Evolutionary conservation across 257 asterid species (phyloP), one percentile per base, ranked within the genome.

Genomic region (Nicotiana tabacum): DNA sequence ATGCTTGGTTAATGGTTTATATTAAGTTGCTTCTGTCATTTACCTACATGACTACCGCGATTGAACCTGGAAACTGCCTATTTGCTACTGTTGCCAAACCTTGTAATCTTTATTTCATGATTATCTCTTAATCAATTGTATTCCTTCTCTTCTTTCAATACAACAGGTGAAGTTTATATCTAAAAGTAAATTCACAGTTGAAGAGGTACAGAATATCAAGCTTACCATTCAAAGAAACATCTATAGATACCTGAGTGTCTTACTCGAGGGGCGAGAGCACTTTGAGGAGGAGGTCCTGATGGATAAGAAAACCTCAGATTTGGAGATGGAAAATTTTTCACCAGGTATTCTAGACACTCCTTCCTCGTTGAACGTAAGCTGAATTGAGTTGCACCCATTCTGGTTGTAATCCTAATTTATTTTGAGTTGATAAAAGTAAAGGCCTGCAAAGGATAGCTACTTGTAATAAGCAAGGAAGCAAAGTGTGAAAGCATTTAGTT

Each of bases 261-360:
- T 93, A 82, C 92, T 93, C 9, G 95, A 93, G 87, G 92, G 90
- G 56, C 88, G 90, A 62, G 93, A 91, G 84, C 90, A 81, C 83
- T 90, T 90, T 82, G 97, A 93, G 88, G 94, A 91, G 60, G 93
- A 90, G 85, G 84, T 83, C 77, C 37, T 83, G 72, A 32, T 55
- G 69, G 81, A 84, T 48, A 82, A 67, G 51, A 79, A 58, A 39
- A 62, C 83, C 55, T 56, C 76, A 57, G 82, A 84, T 69, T 72
- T 62, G 82, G 76, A 83, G 77, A 84, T 76, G 51, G 87, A 80
- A 84, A 84, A 84, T 79, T 82, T 85, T 61, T 77, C 80, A 69
- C 88, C 87, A 86, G 91, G 92, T 91, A 77, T 83, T 66, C 17
- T 29, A 76, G 2, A 8, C 80, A 16, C 46, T 76, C 43, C 65